A percentile compares a stretch with the other conserved stretches of the same genome.
phyloP scores from a whole-genome alignment of 495 filamentous ascomycete species.

The Neurospora intermedia region DNA sequence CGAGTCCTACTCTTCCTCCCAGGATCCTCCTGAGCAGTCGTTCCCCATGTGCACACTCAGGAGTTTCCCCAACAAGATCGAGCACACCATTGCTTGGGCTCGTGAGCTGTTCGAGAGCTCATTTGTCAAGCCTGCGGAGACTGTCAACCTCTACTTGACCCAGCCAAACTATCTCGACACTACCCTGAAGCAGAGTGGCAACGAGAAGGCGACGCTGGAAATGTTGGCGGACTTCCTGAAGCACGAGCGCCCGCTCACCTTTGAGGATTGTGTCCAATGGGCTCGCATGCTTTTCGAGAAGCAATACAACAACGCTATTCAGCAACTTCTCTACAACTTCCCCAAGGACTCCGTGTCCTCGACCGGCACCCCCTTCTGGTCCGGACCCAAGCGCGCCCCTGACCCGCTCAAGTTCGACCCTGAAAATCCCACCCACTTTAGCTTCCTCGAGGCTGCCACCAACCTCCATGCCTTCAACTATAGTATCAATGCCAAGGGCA shows the following conservation, averaged over 20 bases:
- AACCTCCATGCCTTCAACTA: slow-evolving; percentile 98
- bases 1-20: slow-evolving; percentile 96
- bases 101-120: slow-evolving; percentile 88
- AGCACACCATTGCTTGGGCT: slow-evolving; percentile 98
- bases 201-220: slow-evolving; percentile 91
- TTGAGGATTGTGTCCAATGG: slow-evolving; percentile 95
- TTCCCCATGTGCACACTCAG: slow-evolving; percentile 98
- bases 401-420: slow-evolving; percentile 82
- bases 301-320: slow-evolving; percentile 94
- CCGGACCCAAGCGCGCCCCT: slow-evolving; percentile 94
- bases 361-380: slow-evolving; percentile 90
- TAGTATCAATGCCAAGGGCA: slow-evolving; percentile 70
- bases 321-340: slow-evolving; percentile 95
- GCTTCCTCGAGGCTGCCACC: slow-evolving; percentile 77
- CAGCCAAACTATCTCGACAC: slow-evolving; percentile 85
- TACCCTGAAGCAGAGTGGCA: slow-evolving; percentile 87
- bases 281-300: slow-evolving; percentile 87
- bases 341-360: slow-evolving; percentile 86
- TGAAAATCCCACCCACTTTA: slow-evolving; percentile 71
- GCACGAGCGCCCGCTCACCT: slow-evolving; percentile 80
- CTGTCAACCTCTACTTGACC: slow-evolving; percentile 87
- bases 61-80: slow-evolving; percentile 97
- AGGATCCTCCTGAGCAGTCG: slow-evolving; percentile 95
- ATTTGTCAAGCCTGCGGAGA: slow-evolving; percentile 88
- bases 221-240: slow-evolving; percentile 86